Conservation (phyloP, 2,329 filamentous ascomycete genomes). For the Rachicladosporium sp. region DNA sequence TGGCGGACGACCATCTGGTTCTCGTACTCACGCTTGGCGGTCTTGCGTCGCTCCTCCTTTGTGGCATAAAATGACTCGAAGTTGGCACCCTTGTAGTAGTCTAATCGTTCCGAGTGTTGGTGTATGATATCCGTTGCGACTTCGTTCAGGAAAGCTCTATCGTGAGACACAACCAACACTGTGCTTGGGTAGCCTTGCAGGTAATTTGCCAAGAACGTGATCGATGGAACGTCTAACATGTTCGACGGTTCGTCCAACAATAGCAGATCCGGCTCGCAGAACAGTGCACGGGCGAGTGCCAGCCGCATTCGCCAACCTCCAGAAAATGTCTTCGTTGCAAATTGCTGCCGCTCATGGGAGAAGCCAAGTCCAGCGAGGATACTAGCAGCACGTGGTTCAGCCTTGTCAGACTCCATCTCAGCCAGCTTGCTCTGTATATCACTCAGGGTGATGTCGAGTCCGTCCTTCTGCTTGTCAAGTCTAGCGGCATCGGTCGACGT, state of each 20-base stretch:
- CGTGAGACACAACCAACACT: conserved; percentile 92
- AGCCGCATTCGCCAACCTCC: conserved; percentile 99
- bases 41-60: conserved; percentile 93
- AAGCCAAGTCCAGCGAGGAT: conserved; percentile 96
- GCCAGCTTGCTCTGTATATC: conserved; percentile 85
- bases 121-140: conserved; percentile 98
- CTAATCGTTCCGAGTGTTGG: conserved; percentile 89
- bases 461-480: conserved; percentile 78
- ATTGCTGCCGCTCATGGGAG: conserved; percentile 83
- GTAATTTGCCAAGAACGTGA: conserved; percentile 94
- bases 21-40: conserved; percentile 92
- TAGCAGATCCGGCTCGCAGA: conserved; percentile 92
- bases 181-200: conserved; percentile 90
- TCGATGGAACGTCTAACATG: conserved; percentile 99
- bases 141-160: conserved; percentile 97
- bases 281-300: conserved; percentile 83
- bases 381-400: conserved; percentile 85
- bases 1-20: conserved; percentile 92
- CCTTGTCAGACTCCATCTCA: conserved; percentile 99
- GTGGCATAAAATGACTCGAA: conserved; percentile 96
- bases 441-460: conserved; percentile 76
- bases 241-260: conserved; percentile 98
- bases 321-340: conserved; percentile 92
- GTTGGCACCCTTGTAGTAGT: conserved; percentile 97
- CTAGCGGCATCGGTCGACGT: conserved; percentile 79